Evolutionary conservation across 2,329 filamentous ascomycete genomes (phyloP).

Genomic region (Ophiostoma triangulosporum): DNA sequence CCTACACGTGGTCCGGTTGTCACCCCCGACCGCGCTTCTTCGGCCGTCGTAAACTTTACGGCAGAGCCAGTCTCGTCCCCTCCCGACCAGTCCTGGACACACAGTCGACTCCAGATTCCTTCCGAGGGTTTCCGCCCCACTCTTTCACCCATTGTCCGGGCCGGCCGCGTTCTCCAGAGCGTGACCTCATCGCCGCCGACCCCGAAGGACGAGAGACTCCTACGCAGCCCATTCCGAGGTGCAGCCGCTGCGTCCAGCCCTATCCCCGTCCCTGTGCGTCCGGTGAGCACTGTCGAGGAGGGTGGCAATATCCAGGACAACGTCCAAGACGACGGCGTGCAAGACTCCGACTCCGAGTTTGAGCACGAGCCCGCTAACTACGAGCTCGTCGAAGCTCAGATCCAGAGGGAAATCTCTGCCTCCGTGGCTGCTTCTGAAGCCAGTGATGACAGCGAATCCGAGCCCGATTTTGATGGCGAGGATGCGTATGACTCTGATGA

Average conservation of each 20-base stretch:
- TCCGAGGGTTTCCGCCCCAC: constrained; percentile 26
- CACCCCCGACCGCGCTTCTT: not conserved
- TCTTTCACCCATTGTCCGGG: constrained; percentile 45
- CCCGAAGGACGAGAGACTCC: constrained; percentile 35
- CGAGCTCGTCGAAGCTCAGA: not conserved
- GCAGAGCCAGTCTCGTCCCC: not conserved
- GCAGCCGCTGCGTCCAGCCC: constrained; percentile 14
- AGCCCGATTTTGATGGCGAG: not conserved
- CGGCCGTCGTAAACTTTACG: not conserved
- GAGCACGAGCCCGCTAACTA: not conserved
- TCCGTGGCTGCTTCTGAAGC: not conserved
- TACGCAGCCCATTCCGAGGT: constrained; percentile 42
- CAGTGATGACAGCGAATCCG: not conserved
- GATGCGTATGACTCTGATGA: not conserved
- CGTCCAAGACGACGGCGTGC: too few species aligned
- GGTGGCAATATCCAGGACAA: not conserved
- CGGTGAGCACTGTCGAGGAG: not conserved
- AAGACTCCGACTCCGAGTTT: not conserved
- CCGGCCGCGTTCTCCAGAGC: constrained; percentile 40
- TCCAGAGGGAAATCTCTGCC: not conserved
- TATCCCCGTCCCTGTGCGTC: not conserved
- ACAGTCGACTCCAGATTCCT: constrained; percentile 16
- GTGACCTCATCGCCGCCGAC: constrained; percentile 47
- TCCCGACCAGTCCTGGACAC: not conserved
- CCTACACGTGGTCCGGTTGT: not conserved